Evolutionary conservation across 495 filamentous ascomycete genomes (phyloP).

Genomic region (Penicillium simplicissimum): DNA sequence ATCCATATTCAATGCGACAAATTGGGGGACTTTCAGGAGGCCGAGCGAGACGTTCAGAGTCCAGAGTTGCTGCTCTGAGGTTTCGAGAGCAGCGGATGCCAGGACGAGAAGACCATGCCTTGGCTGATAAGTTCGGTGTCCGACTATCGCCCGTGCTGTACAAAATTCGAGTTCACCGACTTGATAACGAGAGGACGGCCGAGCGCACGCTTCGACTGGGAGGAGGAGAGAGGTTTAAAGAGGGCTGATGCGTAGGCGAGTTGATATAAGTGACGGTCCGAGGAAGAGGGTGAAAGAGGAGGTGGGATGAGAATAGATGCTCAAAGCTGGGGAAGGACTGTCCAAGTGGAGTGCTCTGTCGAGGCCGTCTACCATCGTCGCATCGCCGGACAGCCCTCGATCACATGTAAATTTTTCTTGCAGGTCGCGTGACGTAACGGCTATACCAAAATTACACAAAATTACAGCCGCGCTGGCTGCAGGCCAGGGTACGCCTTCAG

Average conservation of each 20-base stretch:
- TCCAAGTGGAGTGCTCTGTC: constrained; percentile 17
- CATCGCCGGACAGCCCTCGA: constrained; percentile 16
- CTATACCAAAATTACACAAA: constrained; percentile 35
- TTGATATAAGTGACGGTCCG: background rate
- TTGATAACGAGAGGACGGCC: background rate
- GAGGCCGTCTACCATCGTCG: background rate
- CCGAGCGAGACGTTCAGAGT: constrained; percentile 10
- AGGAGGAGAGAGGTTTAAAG: background rate
- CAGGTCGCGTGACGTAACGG: constrained; percentile 44
- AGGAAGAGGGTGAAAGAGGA: background rate
- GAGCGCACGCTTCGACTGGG: background rate
- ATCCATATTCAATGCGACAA: constrained; percentile 33
- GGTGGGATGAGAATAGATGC: background rate
- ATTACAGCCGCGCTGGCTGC: constrained; percentile 10
- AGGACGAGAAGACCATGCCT: constrained; percentile 38
- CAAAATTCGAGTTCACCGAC: constrained; percentile 11
- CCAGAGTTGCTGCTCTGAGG: constrained; percentile 27
- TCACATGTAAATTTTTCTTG: constrained; percentile 45
- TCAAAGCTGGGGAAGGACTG: constrained; percentile 29
- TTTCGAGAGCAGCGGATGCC: constrained; percentile 28
- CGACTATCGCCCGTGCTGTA: constrained; percentile 4
- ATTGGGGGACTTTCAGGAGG: background rate
- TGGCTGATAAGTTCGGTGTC: constrained; percentile 10
- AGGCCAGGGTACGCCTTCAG: background rate
- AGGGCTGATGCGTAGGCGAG: background rate